Base-by-base conservation (phyloP, 352 stramenopile species). In the Aphanomyces astaci region DNA sequence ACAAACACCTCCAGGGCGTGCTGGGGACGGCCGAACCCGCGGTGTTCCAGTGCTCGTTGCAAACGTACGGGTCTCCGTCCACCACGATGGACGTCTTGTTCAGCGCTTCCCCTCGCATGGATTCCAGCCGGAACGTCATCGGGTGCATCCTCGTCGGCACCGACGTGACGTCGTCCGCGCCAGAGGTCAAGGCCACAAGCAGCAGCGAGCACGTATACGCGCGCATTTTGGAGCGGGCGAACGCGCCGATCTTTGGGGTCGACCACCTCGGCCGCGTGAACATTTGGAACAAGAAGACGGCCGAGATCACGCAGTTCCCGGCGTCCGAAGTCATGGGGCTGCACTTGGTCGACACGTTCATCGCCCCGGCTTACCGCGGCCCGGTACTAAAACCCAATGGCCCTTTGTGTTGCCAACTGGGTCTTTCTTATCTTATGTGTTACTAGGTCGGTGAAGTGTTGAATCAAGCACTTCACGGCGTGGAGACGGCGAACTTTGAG, bases 201-300 rank as follows among this genome's bases (percentile, higher is more conserved):
- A 77, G 89, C 7, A 83, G 89, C 36, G 87, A 95, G 54, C 83
- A 91, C 52, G 87, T 94, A 71, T 89, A 91, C 70, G 87, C 74
- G 33, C 78, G 84, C 0, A 71, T 95, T 10, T 88, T 95, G 40
- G 84, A 95, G 49, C 90, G 84, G 0, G 84, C 85, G 3, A 95
- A 93, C 33, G 86, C 82, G 4, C 86, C 87, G 0, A 94, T 95
- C 56, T 89, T 93, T 24, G 87, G 82, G 7, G 73, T 95, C 13
- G 83, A 98, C 77, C 81, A 78, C 31, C 66, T 90, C 33, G 89
- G 89, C 52, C 72, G 75, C 22, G 87, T 96, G 33, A 91, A 88
- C 15, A 88, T 95, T 71, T 98, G 94, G 94, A 98, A 98, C 72
- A 89, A 97, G 57, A 96, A 96, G 71, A 90, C 87, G 0, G 82